Evolutionary conservation across 2,329 filamentous ascomycete species (phyloP).

Genomic region (Mariannaea sp.): DNA sequence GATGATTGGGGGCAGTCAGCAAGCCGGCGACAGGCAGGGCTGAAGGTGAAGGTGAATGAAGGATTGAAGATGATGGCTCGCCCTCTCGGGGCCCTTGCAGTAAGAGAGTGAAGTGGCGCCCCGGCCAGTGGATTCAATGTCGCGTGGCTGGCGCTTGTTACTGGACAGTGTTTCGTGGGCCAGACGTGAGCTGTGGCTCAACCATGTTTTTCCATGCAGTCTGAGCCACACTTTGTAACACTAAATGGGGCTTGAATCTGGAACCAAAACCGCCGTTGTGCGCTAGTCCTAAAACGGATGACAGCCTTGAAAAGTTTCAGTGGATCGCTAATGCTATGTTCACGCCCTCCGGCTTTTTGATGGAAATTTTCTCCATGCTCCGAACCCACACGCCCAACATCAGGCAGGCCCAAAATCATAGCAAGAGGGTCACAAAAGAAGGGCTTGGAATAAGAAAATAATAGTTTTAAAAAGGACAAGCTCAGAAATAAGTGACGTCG

Average conservation of each 20-base stretch:
- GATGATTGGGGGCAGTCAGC: conserved; percentile 5
- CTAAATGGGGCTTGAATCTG: conserved; percentile 15
- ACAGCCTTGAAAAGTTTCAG: conserved; percentile 1
- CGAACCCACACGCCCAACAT: neutral
- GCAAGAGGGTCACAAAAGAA: neutral
- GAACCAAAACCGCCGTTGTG: conserved; percentile 24
- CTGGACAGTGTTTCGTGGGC: conserved; percentile 20
- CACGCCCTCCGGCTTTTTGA: conserved; percentile 19
- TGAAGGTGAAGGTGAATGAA: conserved; percentile 26
- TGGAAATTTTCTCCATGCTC: conserved; percentile 5
- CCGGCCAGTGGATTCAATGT: conserved; percentile 8
- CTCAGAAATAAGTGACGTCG: conserved; percentile 1
- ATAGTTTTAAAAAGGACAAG: neutral
- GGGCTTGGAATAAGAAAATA: neutral
- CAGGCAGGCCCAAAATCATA: neutral
- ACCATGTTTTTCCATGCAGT: neutral
- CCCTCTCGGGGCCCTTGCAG: conserved; percentile 22
- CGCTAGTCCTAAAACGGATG: conserved; percentile 28
- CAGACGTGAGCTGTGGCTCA: conserved; percentile 16
- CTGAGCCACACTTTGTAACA: conserved; percentile 18
- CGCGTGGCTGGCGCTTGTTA: conserved; percentile 16
- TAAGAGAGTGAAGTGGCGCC: neutral
- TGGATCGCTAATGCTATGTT: conserved; percentile 21
- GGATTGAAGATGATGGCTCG: conserved; percentile 26
- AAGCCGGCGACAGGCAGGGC: neutral